Conservation (phyloP, 2,329 filamentous ascomycete genomes). For the Dothistroma pini region DNA sequence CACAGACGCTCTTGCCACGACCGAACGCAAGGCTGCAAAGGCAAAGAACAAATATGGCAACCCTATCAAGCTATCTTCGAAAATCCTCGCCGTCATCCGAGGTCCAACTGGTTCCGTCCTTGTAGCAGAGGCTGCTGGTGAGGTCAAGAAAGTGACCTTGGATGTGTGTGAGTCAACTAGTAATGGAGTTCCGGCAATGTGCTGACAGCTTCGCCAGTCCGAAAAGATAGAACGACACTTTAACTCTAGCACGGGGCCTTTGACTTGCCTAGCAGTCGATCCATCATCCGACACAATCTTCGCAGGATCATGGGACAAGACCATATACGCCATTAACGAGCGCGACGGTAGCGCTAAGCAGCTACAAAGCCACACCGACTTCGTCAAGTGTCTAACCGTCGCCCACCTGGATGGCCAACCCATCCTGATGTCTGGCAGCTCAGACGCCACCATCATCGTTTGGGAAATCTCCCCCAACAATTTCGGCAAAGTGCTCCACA, state of each 20-base stretch:
- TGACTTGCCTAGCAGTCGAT: slow-evolving; percentile 71
- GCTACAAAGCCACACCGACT: slow-evolving; percentile 70
- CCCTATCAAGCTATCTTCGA: slow-evolving; percentile 77
- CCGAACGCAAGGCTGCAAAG: slow-evolving; percentile 64
- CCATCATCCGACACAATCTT: slow-evolving; percentile 57
- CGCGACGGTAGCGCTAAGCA: slow-evolving; percentile 3
- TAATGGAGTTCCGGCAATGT: not conserved
- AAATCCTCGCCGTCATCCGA: slow-evolving; percentile 70
- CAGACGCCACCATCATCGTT: slow-evolving; percentile 57
- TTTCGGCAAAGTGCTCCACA: slow-evolving; percentile 66
- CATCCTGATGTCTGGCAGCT: slow-evolving; percentile 45
- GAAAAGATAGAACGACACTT: slow-evolving; percentile 52
- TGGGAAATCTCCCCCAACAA: slow-evolving; percentile 72
- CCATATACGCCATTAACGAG: slow-evolving; percentile 68
- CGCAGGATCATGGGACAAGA: slow-evolving; percentile 92
- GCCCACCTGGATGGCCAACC: slow-evolving; percentile 51
- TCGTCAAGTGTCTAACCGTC: slow-evolving; percentile 77
- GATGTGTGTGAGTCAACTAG: slow-evolving; percentile 62
- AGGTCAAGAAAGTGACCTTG: slow-evolving; percentile 67
- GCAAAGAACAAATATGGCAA: slow-evolving; percentile 79
- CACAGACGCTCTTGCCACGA: slow-evolving; percentile 55
- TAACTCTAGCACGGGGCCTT: slow-evolving; percentile 71
- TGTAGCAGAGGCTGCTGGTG: slow-evolving; percentile 83
- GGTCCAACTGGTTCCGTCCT: slow-evolving; percentile 58
- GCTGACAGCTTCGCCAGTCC: slow-evolving; percentile 35